Conservation (phyloP, 2,329 filamentous ascomycete genomes). For the Colletotrichum scovillei region DNA sequence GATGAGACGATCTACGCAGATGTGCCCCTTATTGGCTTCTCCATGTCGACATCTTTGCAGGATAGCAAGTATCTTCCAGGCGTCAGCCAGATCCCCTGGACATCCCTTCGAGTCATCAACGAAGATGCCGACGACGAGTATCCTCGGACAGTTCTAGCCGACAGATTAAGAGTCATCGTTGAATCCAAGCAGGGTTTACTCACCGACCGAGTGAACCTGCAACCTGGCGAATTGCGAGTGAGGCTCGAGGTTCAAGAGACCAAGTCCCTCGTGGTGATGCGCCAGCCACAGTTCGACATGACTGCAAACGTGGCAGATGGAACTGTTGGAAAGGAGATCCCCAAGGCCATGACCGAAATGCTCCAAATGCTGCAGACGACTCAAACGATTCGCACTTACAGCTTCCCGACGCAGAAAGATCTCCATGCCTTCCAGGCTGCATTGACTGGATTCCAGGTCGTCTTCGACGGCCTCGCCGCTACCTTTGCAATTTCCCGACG, state of each 20-base stretch:
- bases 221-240: slow-evolving; percentile 77
- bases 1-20: slow-evolving; percentile 80
- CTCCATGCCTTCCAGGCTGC: slow-evolving; percentile 84
- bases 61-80: slow-evolving; percentile 61
- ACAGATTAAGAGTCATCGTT: slow-evolving; percentile 79
- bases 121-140: slow-evolving; percentile 73
- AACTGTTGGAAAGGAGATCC: slow-evolving; percentile 70
- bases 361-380: slow-evolving; percentile 67
- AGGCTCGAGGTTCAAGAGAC: slow-evolving; percentile 72
- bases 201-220: slow-evolving; percentile 86
- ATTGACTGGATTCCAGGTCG: slow-evolving; percentile 82
- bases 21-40: slow-evolving; percentile 73
- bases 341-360: slow-evolving; percentile 72
- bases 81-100: slow-evolving; percentile 70
- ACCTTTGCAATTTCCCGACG: slow-evolving; percentile 85
- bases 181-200: slow-evolving; percentile 82
- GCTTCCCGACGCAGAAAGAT: slow-evolving; percentile 73
- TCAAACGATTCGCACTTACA: slow-evolving; percentile 78
- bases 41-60: slow-evolving; percentile 66
- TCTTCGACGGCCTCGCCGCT: slow-evolving; percentile 78
- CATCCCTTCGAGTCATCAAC: slow-evolving; percentile 78
- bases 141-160: slow-evolving; percentile 78
- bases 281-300: slow-evolving; percentile 81
- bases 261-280: slow-evolving; percentile 73
- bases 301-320: slow-evolving; percentile 80